Evolutionary conservation across 108 stramenopile genomes (phyloP).

Genomic region (Cylindrotheca closterium): DNA sequence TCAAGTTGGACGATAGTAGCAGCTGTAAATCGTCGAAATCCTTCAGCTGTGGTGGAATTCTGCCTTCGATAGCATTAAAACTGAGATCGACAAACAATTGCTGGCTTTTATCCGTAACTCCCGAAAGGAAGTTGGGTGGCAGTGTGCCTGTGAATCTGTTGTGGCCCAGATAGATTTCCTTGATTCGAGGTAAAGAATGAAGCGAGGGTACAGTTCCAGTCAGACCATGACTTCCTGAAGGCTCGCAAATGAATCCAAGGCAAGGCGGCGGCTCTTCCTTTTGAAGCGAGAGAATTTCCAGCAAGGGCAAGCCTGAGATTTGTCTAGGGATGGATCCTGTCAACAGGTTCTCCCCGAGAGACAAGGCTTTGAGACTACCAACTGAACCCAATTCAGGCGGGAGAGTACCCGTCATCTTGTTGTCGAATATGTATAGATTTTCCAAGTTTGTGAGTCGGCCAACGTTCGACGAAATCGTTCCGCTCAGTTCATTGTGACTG

Average conservation of each 20-base stretch:
- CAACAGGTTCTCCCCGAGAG: conserved; percentile 47
- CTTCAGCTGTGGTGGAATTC: conserved; percentile 33
- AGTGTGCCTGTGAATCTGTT: conserved; percentile 44
- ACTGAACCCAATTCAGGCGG: conserved; percentile 54
- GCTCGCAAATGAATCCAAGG: not conserved
- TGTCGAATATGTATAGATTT: conserved; percentile 40
- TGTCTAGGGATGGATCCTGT: conserved; percentile 39
- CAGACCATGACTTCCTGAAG: conserved; percentile 25
- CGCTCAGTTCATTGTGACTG: conserved; percentile 50
- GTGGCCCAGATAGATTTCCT: conserved; percentile 39
- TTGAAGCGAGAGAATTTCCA: conserved; percentile 45
- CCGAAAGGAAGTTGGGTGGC: conserved; percentile 36
- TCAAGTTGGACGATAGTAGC: conserved; percentile 62
- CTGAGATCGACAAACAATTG: conserved; percentile 41
- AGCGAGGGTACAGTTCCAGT: conserved; percentile 40
- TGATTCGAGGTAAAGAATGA: conserved; percentile 28
- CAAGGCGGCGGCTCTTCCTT: conserved; percentile 12
- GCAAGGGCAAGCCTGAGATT: conserved; percentile 29
- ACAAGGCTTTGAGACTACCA: conserved; percentile 45
- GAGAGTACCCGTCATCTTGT: conserved; percentile 29
- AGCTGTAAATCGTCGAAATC: conserved; percentile 35
- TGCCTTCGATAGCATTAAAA: conserved; percentile 37
- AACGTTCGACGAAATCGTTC: conserved; percentile 35
- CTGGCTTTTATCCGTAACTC: conserved; percentile 28
- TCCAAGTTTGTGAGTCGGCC: conserved; percentile 44